Evolutionary conservation across 345 rosid species (phyloP).

Genomic region (Salix caprea): DNA sequence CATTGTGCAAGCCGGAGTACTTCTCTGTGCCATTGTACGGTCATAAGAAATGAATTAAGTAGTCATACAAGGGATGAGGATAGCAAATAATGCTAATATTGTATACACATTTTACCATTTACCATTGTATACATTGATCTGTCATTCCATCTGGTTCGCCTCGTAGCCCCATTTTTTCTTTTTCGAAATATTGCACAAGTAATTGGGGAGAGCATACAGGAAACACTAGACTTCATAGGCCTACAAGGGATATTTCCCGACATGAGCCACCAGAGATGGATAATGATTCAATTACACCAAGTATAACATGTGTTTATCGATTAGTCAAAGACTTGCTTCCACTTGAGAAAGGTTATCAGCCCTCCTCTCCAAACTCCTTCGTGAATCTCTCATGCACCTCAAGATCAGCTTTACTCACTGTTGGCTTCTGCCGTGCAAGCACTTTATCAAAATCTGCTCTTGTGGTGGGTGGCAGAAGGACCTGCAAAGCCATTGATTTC

Average conservation of each 20-base stretch:
- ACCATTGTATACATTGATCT: neutral
- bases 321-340: neutral
- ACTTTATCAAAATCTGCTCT: slow-evolving; percentile 81
- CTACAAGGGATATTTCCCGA: no score
- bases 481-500: slow-evolving; percentile 36
- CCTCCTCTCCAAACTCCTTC: slow-evolving; percentile 91
- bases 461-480: slow-evolving; percentile 76
- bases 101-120: neutral
- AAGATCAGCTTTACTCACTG: slow-evolving; percentile 80
- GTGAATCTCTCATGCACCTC: slow-evolving; percentile 93
- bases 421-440: slow-evolving; percentile 85
- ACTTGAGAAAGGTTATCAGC: slow-evolving; percentile 30
- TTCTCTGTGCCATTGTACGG: neutral
- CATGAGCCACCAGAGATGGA: neutral
- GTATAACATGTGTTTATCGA: neutral
- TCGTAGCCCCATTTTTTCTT: neutral
- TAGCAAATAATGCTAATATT: neutral
- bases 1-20: neutral
- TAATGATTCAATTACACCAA: neutral
- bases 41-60: neutral
- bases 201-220: neutral
- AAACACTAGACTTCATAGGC: neutral
- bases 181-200: neutral
- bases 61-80: neutral
- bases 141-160: neutral